These are phyloP conservation scores for Penicillium sp. DNA, from an alignment of 2,329 filamentous ascomycete species.

Conservation along the genomic window DNA sequence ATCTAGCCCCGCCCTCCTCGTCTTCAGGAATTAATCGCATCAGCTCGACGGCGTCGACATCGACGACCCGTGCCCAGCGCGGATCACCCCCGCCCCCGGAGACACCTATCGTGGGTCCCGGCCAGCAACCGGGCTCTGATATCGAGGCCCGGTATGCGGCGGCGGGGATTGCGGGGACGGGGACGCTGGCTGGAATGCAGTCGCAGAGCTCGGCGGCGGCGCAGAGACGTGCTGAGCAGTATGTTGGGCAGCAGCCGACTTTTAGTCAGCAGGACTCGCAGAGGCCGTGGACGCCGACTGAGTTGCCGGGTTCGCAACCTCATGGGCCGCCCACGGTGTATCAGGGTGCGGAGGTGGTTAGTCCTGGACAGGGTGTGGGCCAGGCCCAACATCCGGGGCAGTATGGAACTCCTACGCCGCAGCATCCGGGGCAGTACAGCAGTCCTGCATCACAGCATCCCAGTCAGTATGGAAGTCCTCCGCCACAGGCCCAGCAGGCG, in stretches of 20 bases:
- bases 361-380: slow-evolving; percentile 28
- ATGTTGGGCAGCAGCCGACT: slow-evolving; percentile 60
- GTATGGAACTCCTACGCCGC: slow-evolving; percentile 44
- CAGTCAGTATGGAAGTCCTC: slow-evolving; percentile 37
- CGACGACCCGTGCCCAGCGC: slow-evolving; percentile 87
- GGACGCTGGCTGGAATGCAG: slow-evolving; percentile 77
- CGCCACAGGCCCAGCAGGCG: slow-evolving; percentile 35
- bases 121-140: slow-evolving; percentile 72
- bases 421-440: slow-evolving; percentile 18
- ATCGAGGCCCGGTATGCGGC: slow-evolving; percentile 93
- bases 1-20: slow-evolving; percentile 54
- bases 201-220: slow-evolving; percentile 82
- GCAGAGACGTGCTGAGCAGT: slow-evolving; percentile 79
- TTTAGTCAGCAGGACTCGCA: slow-evolving; percentile 43
- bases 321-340: slow-evolving; percentile 92
- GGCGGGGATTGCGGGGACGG: slow-evolving; percentile 84
- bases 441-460: slow-evolving; percentile 21
- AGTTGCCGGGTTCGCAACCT: slow-evolving; percentile 81
- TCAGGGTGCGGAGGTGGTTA: slow-evolving; percentile 78
- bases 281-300: slow-evolving; percentile 94
- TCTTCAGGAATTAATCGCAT: slow-evolving; percentile 56
- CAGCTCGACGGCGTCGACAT: slow-evolving; percentile 86
- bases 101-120: slow-evolving; percentile 80
- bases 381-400: slow-evolving; percentile 27
- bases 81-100: slow-evolving; percentile 95